A percentile compares a stretch with the other conserved stretches of the same genome.
Conservation (phyloP, 257 asterid species). For the Fraxinus excelsior region DNA sequence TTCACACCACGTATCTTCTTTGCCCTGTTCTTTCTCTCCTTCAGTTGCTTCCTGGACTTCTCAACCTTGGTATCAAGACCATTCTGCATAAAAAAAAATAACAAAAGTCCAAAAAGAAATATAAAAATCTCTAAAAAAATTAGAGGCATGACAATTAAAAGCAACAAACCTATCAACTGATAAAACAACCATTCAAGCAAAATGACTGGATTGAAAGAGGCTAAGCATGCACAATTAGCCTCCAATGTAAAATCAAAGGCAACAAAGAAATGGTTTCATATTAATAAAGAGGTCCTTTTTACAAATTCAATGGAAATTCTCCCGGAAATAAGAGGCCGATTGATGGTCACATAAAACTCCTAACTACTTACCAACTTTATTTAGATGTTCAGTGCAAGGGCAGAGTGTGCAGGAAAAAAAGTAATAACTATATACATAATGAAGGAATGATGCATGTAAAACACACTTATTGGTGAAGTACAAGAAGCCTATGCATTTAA, state of each 20-base stretch:
- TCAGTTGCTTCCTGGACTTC: conserved; percentile 43
- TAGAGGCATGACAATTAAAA: not conserved
- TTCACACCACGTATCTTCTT: conserved; percentile 41
- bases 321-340: no score
- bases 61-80: conserved; percentile 41
- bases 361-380: no score
- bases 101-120: not conserved
- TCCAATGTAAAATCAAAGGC: not conserved
- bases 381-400: no score
- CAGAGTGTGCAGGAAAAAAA: not conserved
- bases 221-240: not conserved
- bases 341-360: no score
- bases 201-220: not conserved
- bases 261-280: not conserved
- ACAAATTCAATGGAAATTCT: no score
- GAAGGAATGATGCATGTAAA: not conserved
- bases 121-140: not conserved
- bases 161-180: not conserved
- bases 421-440: not conserved
- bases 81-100: conserved; percentile 26
- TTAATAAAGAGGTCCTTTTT: not conserved
- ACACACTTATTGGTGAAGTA: no score
- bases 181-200: not conserved
- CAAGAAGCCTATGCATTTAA: not conserved
- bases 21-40: conserved; percentile 38